Conservation (phyloP, 1,139 yeast species). For the Kodamaea derodonti region DNA sequence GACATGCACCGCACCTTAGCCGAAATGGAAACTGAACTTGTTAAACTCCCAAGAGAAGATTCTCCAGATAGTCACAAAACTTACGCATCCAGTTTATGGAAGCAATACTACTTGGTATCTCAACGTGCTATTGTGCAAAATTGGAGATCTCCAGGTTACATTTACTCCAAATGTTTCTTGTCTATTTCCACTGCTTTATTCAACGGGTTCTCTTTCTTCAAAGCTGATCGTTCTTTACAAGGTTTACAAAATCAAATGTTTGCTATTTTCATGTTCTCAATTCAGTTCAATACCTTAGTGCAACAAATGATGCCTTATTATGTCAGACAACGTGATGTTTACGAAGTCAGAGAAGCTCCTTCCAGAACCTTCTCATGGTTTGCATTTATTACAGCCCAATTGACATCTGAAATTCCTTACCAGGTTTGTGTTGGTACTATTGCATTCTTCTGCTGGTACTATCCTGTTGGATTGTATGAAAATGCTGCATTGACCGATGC, state of each 20-base stretch:
- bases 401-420: constrained; percentile 35
- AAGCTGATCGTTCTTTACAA: constrained; percentile 56
- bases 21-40: constrained; percentile 42
- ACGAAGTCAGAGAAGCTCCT: constrained; percentile 70
- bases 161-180: constrained; percentile 62
- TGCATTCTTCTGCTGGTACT: constrained; percentile 38
- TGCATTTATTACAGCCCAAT: constrained; percentile 37
- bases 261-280: constrained; percentile 52
- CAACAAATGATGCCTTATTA: constrained; percentile 75
- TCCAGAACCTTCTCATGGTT: constrained; percentile 51
- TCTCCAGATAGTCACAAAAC: constrained; percentile 29
- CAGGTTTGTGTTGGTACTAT: constrained; percentile 32
- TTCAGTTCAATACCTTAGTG: constrained; percentile 48
- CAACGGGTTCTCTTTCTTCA: constrained; percentile 74
- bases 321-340: constrained; percentile 69
- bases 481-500: constrained; percentile 29
- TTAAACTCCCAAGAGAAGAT: constrained; percentile 26
- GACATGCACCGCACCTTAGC: constrained; percentile 40
- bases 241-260: constrained; percentile 60
- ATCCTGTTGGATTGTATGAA: constrained; percentile 37
- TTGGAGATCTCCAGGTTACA: constrained; percentile 74
- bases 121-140: constrained; percentile 57
- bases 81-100: constrained; percentile 44
- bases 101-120: constrained; percentile 52
- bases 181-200: constrained; percentile 50